Conservation (phyloP, 257 asterid species). For the Parsonsia alboflavescens region DNA sequence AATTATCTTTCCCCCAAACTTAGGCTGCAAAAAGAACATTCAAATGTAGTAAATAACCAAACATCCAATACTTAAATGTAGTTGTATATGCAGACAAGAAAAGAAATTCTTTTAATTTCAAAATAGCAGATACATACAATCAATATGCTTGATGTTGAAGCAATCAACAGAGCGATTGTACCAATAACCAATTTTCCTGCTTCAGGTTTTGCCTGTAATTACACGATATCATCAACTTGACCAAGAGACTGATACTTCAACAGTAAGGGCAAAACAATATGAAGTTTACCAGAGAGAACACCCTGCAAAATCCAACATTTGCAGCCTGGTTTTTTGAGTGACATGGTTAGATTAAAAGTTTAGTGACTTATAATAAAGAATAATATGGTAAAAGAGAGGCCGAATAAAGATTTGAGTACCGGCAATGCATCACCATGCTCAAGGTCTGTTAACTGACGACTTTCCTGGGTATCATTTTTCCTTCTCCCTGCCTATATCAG, state of each 20-base stretch:
- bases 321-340: constrained; percentile 49
- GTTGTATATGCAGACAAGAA: constrained; percentile 4
- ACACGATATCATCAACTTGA: constrained; percentile 18
- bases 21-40: constrained; percentile 45
- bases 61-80: constrained; percentile 1
- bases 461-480: constrained; percentile 31
- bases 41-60: background rate
- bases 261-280: constrained; percentile 7
- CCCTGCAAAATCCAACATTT: constrained; percentile 72
- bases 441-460: constrained; percentile 56
- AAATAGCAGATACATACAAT: constrained; percentile 45
- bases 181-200: constrained; percentile 54
- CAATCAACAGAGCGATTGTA: constrained; percentile 67
- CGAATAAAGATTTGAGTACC: constrained; percentile 32
- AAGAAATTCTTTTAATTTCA: background rate
- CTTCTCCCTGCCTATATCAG: constrained; percentile 48
- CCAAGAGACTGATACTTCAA: background rate
- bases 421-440: constrained; percentile 64
- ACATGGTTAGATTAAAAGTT: constrained; percentile 18
- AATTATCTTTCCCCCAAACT: constrained; percentile 68
- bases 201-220: constrained; percentile 75
- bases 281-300: constrained; percentile 61
- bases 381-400: constrained; percentile 5
- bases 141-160: constrained; percentile 65
- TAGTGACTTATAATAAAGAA: background rate